These are phyloP conservation scores for Noccaea bulbosa DNA, from an alignment of 345 rosid species.

Conservation along the genomic window DNA sequence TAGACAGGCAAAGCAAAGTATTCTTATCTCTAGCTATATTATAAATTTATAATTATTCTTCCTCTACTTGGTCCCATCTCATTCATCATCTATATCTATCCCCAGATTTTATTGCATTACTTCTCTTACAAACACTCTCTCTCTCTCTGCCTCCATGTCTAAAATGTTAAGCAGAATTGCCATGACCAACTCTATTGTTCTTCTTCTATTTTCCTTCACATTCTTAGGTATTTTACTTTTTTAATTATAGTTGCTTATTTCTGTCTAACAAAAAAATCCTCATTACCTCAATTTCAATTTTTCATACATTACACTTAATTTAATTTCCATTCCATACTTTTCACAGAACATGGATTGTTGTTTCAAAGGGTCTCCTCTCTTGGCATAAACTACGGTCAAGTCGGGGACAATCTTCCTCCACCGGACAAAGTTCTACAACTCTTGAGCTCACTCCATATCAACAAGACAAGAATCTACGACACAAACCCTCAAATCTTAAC, in stretches of 20 bases:
- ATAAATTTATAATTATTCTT: conserved; percentile 20
- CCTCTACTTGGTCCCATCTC: conserved; percentile 33
- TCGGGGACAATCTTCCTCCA: conserved; percentile 74
- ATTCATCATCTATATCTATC: conserved; percentile 38
- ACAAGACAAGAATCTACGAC: conserved; percentile 82
- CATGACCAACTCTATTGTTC: conserved; percentile 39
- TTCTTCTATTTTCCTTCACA: conserved; percentile 49
- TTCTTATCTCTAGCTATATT: conserved; percentile 41
- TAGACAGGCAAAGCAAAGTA: conserved; percentile 65
- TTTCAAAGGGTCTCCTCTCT: conserved; percentile 55
- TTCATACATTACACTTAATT: background rate
- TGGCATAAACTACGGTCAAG: conserved; percentile 95
- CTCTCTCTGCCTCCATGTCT: conserved; percentile 37
- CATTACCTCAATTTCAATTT: background rate
- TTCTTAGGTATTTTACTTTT: conserved; percentile 51
- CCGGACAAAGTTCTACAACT: conserved; percentile 75
- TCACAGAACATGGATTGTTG: conserved; percentile 52
- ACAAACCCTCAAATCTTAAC: conserved; percentile 77
- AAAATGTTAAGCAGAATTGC: conserved; percentile 39
- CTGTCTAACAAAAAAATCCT: background rate
- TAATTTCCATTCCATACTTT: background rate
- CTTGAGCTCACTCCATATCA: conserved; percentile 61
- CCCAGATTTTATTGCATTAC: conserved; percentile 26
- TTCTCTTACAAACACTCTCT: conserved; percentile 37
- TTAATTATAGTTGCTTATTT: background rate